Evolutionary conservation across 352 stramenopile species (phyloP).

Genomic region (Phytopythium mirpurense): DNA sequence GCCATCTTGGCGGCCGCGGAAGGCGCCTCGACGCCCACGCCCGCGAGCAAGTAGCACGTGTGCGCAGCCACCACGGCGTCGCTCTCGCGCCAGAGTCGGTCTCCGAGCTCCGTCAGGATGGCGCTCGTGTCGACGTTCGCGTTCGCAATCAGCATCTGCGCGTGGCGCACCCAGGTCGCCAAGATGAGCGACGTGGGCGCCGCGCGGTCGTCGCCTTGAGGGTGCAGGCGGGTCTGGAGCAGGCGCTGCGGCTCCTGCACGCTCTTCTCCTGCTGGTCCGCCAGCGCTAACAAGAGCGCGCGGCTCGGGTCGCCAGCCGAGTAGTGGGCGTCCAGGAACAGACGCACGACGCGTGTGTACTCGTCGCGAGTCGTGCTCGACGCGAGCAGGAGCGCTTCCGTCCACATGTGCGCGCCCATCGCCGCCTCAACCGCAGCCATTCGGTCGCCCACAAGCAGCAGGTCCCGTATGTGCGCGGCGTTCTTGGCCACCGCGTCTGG

Average conservation of each 20-base stretch:
- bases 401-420: slow-evolving; percentile 82
- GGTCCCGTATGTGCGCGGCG: slow-evolving; percentile 50
- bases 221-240: slow-evolving; percentile 22
- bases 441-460: slow-evolving; percentile 72
- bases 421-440: slow-evolving; percentile 71
- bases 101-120: slow-evolving; percentile 78
- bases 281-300: slow-evolving; percentile 75
- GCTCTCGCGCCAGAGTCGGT: slow-evolving; percentile 71
- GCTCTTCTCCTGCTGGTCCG: slow-evolving; percentile 80
- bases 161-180: slow-evolving; percentile 70
- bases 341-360: slow-evolving; percentile 75
- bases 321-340: slow-evolving; percentile 79
- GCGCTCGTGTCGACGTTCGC: slow-evolving; percentile 76
- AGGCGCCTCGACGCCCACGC: slow-evolving; percentile 65
- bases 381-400: slow-evolving; percentile 82
- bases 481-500: slow-evolving; percentile 43
- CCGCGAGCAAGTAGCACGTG: slow-evolving; percentile 75
- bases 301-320: slow-evolving; percentile 67
- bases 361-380: slow-evolving; percentile 84
- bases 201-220: slow-evolving; percentile 17
- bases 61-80: slow-evolving; percentile 67
- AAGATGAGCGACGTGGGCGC: slow-evolving; percentile 48
- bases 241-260: slow-evolving; percentile 79
- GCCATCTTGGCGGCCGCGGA: slow-evolving; percentile 73
- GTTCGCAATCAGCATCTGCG: slow-evolving; percentile 79